Base-by-base conservation (phyloP, 2,329 filamentous ascomycete species). In the Aspergillus niger region DNA sequence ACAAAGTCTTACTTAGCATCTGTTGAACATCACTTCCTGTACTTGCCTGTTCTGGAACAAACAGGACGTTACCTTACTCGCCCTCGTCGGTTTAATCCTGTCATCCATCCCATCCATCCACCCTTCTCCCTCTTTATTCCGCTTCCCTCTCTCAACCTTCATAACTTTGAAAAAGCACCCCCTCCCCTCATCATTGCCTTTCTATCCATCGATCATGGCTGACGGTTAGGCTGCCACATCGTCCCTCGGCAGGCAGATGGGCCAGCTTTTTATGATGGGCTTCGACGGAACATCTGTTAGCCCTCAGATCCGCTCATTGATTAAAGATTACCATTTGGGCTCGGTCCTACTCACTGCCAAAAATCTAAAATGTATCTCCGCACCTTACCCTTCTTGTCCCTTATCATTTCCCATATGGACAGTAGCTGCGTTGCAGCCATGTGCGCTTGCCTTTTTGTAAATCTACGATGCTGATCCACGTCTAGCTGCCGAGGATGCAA, bases 401-500 rank as follows among this genome's bases (percentile, higher is more conserved):
- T 50, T 48, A 26, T 13, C 22, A 20, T 24, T 38, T 44, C 20
- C 49, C 6, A 24, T 8, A 2, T 10, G 43, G 22, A 55, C 11
- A 44, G 53, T 17, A 44, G 53, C 58, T 62, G 48, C 47, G 49
- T 59, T 50, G 15, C 53, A 30, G 28, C 2, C 39, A 13, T 26
- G 7, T 32, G 2, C 24, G n/a, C 30, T 8, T 17, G 8, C 28
- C 32, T 8, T 22, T 43, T 10, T 13, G 15, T 13, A 30, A 2
- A 8, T 39, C 10, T 56, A 61, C 55, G 11, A 55, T 57, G 66
- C 65, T 76, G 67, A 79, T 76, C 64, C 61, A 57, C 63, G 53
- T 65, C 69, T 75, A 98, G 94, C 93, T 71, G 94, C 93, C 62
- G 89, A 96, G 74, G 91, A 97, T 72, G 93, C 94, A 32, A 93